Conservation (phyloP, 176 grass and related monocot genomes). For the Aegilops bicornis region DNA sequence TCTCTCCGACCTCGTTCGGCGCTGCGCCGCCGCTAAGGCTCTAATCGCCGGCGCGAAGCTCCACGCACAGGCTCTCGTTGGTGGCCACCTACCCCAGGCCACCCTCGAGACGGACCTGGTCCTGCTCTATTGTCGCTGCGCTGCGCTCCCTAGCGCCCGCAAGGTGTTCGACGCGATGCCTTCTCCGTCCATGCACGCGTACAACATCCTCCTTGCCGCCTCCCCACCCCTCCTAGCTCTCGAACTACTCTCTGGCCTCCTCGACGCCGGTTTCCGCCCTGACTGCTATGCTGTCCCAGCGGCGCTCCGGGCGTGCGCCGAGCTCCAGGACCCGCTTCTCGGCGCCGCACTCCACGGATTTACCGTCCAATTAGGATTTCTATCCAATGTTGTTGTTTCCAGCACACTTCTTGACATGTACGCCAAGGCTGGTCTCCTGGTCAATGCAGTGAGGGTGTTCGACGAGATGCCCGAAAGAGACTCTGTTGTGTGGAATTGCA, state of each 20-base stretch:
- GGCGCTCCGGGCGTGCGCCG: slow-evolving; percentile 33
- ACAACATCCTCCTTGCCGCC: slow-evolving; percentile 53
- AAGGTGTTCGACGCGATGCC: slow-evolving; percentile 44
- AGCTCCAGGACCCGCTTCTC: slow-evolving; percentile 14
- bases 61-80: slow-evolving; percentile 33
- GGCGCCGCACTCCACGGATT: slow-evolving; percentile 39
- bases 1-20: slow-evolving; percentile 38
- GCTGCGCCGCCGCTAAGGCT: neutral
- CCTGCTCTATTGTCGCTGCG: slow-evolving; percentile 37
- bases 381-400: slow-evolving; percentile 35
- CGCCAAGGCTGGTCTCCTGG: slow-evolving; percentile 34
- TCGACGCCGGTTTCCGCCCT: slow-evolving; percentile 25
- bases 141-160: neutral
- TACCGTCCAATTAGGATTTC: slow-evolving; percentile 22
- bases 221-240: slow-evolving; percentile 17
- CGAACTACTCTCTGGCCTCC: slow-evolving; percentile 25
- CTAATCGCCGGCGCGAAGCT: slow-evolving; percentile 6
- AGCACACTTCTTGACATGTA: slow-evolving; percentile 45
- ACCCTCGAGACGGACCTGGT: slow-evolving; percentile 54
- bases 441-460: slow-evolving; percentile 35
- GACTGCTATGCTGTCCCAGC: slow-evolving; percentile 55
- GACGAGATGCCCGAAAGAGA: slow-evolving; percentile 41
- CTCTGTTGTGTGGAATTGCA: slow-evolving; percentile 51
- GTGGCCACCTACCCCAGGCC: slow-evolving; percentile 27
- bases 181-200: slow-evolving; percentile 43